Base-by-base conservation (phyloP, 2,329 filamentous ascomycete species). In the Exophiala phaeomuriformis region DNA sequence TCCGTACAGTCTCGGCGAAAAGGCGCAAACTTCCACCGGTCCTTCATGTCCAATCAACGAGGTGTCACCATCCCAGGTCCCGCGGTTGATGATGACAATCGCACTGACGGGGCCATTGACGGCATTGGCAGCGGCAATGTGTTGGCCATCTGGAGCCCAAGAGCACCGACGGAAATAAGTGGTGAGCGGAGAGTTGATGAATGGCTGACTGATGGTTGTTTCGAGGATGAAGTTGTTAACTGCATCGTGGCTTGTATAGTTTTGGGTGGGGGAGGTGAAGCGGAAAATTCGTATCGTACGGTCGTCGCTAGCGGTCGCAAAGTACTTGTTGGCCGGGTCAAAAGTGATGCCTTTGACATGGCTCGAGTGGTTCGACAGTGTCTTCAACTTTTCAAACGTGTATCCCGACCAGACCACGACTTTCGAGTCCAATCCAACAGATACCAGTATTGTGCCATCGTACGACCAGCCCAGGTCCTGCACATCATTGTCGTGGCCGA, bases 321-420 rank as follows among this genome's bases (percentile, higher is more conserved):
- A 98, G 75, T 95, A 98, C 68, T 97, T 98, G 75, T 97, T 97
- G 40, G 93, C 93, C 0, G 93, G 93, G 67, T 98, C 93, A 67
- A 98, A 98, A 0, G 91, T 95, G 64, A 98, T 94, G 58, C 94
- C 93, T 70, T 98, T 98, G 73, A 98, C 93, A 68, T 97, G 94
- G 68, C 90, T 96, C 69, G 95, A 89, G 70, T 98, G 93, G 54
- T 90, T 85, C 1, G 90, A 84, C 3, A 98, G 75, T 2, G 89
- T 91, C 78, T 97, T 97, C 61, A 98, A 79, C 73, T 95, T 97
- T 73, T 98, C 93, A 64, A 98, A 98, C 0, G 90, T 97, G 71
- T 94, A 86, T 0, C 93, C 94, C 1, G 91, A 97, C 93, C 93
- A 98, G 27, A 98, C 86, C 6, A 98, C 93, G 9, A 98, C 86